Conservation (phyloP, 164 flowering plant species). For the Nymphaea colorata region DNA sequence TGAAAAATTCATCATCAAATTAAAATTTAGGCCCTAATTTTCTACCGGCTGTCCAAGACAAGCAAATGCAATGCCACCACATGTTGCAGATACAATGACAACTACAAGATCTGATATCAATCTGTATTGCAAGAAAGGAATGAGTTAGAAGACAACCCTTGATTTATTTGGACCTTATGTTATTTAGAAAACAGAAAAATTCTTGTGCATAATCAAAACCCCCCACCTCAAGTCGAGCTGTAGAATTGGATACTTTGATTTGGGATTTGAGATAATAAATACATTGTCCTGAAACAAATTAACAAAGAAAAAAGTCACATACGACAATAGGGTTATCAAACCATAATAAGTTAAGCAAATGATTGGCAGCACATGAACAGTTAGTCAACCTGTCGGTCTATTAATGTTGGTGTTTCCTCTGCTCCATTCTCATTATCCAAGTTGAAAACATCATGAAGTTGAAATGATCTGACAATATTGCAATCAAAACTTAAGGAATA, state of each 20-base stretch:
- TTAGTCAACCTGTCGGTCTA: conserved; percentile 84
- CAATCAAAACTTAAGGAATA: conserved; percentile 5
- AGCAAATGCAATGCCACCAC: conserved; percentile 98
- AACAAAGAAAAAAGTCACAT: not conserved
- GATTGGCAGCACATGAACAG: too few relatives aligned
- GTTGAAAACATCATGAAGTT: conserved; percentile 64
- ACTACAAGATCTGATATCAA: conserved; percentile 89
- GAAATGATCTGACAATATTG: conserved; percentile 48
- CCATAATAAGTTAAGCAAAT: not conserved
- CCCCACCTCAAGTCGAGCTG: conserved; percentile 73
- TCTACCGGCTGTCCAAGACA: conserved; percentile 94
- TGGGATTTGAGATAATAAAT: conserved; percentile 80
- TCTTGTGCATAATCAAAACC: conserved; percentile 1
- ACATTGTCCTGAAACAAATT: conserved; percentile 69
- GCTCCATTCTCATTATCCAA: conserved; percentile 75
- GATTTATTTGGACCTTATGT: not conserved
- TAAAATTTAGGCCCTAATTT: not conserved
- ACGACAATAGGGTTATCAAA: not conserved
- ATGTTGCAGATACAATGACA: conserved; percentile 91
- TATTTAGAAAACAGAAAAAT: conserved; percentile 4
- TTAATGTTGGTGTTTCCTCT: conserved; percentile 82
- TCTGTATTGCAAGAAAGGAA: conserved; percentile 24
- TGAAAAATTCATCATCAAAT: conserved; percentile 2
- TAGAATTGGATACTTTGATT: conserved; percentile 80
- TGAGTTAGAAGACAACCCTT: not conserved